Evolutionary conservation across 1,284 basidiomycete species (phyloP).

Genomic region (Malassezia arunalokei): DNA sequence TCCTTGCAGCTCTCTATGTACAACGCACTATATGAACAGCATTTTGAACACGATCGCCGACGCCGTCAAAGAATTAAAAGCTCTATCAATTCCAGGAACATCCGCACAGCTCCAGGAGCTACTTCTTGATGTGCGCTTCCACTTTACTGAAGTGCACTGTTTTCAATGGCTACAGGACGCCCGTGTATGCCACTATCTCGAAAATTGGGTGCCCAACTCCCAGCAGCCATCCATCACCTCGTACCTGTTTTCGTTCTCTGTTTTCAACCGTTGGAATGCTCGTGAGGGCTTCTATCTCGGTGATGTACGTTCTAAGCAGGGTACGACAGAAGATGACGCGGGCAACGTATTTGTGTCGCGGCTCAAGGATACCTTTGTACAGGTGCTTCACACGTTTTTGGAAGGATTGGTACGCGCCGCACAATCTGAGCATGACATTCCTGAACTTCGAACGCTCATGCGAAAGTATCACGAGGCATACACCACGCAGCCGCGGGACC

Average conservation of each 20-base stretch:
- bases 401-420: constrained; percentile 78
- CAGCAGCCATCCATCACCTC: constrained; percentile 49
- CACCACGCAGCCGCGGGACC: not conserved
- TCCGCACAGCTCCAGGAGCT: constrained; percentile 60
- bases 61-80: constrained; percentile 65
- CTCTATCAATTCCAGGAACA: constrained; percentile 60
- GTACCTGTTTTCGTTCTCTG: constrained; percentile 62
- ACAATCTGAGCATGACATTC: constrained; percentile 48
- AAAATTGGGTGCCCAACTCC: constrained; percentile 64
- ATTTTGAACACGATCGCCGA: constrained; percentile 75
- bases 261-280: constrained; percentile 70
- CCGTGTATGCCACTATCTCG: constrained; percentile 67
- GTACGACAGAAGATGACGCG: constrained; percentile 17
- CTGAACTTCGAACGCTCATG: constrained; percentile 21
- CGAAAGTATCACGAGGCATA: constrained; percentile 16
- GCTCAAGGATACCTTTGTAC: constrained; percentile 75
- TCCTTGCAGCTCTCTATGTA: constrained; percentile 68
- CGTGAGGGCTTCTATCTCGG: constrained; percentile 71
- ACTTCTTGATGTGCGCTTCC: constrained; percentile 72
- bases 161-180: constrained; percentile 75
- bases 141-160: constrained; percentile 70
- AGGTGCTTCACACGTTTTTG: constrained; percentile 73
- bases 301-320: constrained; percentile 53
- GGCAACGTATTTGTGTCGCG: constrained; percentile 49
- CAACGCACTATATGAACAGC: constrained; percentile 65